phyloP scores from a whole-genome alignment of 768 basidiomycete genomes.

The Mycena alexandri region DNA sequence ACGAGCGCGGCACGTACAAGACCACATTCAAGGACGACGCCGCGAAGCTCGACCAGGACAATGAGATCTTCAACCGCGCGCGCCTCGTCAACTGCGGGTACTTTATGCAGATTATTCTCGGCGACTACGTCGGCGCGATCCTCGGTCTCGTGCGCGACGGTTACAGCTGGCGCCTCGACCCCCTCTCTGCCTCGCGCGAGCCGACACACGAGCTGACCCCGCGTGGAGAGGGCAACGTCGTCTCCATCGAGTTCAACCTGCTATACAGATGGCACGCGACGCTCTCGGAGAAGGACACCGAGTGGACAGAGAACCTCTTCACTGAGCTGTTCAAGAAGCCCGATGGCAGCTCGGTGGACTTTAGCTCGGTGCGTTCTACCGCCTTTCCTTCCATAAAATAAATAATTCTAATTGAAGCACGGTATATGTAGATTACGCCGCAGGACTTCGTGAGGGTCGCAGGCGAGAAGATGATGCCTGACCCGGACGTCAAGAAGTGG shows the following conservation, averaged over 20 bases:
- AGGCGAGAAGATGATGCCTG: slow-evolving; percentile 44
- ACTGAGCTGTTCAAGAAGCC: slow-evolving; percentile 54
- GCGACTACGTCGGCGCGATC: slow-evolving; percentile 81
- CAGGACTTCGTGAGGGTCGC: slow-evolving; percentile 55
- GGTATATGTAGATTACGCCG: slow-evolving; percentile 46
- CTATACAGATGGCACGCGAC: slow-evolving; percentile 78
- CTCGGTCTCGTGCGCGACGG: slow-evolving; percentile 77
- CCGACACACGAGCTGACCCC: slow-evolving; percentile 64
- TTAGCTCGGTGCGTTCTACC: slow-evolving; percentile 49
- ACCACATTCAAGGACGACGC: slow-evolving; percentile 40
- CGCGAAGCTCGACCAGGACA: slow-evolving; percentile 64
- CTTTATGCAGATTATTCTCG: slow-evolving; percentile 78
- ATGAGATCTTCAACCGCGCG: slow-evolving; percentile 82
- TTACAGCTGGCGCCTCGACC: slow-evolving; percentile 75
- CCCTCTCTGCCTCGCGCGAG: slow-evolving; percentile 61
- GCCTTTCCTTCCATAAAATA: not conserved
- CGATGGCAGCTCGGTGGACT: slow-evolving; percentile 59
- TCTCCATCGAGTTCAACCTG: slow-evolving; percentile 82
- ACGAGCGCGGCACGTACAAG: slow-evolving; percentile 68
- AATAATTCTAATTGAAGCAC: too few relatives aligned
- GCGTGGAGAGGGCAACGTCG: slow-evolving; percentile 80
- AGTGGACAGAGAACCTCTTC: slow-evolving; percentile 68
- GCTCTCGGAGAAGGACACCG: slow-evolving; percentile 64
- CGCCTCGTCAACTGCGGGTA: slow-evolving; percentile 81
- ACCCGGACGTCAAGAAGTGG: slow-evolving; percentile 60